A percentile compares a stretch with the other conserved stretches of the same genome.
Conservation (phyloP, 129 eudicot genomes). For the Flaveria trinervia region DNA sequence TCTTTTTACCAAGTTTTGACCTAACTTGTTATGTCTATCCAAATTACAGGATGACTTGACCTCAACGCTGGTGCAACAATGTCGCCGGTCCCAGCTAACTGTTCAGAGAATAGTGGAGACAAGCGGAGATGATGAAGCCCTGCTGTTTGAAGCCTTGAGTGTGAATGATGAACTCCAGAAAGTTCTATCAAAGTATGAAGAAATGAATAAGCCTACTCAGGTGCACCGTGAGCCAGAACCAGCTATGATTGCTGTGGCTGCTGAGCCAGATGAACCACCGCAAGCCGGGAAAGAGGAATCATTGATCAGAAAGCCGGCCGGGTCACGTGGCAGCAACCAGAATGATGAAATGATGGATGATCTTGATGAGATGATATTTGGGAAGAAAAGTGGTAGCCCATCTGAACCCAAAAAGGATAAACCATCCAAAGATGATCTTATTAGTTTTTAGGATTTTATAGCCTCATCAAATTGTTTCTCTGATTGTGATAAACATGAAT, state of each 20-base stretch:
- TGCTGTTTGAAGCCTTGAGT: constrained; percentile 85
- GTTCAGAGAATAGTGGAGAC: constrained; percentile 84
- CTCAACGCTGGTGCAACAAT: constrained; percentile 74
- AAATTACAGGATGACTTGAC: constrained; percentile 81
- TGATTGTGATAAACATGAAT: constrained; percentile 10
- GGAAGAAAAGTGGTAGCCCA: constrained; percentile 67
- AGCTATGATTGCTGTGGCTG: constrained; percentile 93
- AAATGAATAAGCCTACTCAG: constrained; percentile 62
- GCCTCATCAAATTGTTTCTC: not conserved
- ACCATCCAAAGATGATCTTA: constrained; percentile 78
- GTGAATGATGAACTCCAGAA: constrained; percentile 92
- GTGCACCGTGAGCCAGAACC: constrained; percentile 69
- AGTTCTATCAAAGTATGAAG: constrained; percentile 79
- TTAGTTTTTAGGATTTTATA: constrained; percentile 47
- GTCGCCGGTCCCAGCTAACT: constrained; percentile 73
- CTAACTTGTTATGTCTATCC: not conserved
- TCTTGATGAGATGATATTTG: constrained; percentile 95
- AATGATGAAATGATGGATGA: constrained; percentile 95
- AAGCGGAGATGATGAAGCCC: constrained; percentile 88
- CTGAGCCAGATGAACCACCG: constrained; percentile 88
- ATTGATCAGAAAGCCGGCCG: constrained; percentile 65
- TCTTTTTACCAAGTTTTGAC: constrained; percentile 7
- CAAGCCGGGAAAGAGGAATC: constrained; percentile 65
- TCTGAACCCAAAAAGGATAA: constrained; percentile 58
- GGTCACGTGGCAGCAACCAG: constrained; percentile 52